phyloP scores from a whole-genome alignment of 257 asterid genomes.

The Fraxinus cuspidata region DNA sequence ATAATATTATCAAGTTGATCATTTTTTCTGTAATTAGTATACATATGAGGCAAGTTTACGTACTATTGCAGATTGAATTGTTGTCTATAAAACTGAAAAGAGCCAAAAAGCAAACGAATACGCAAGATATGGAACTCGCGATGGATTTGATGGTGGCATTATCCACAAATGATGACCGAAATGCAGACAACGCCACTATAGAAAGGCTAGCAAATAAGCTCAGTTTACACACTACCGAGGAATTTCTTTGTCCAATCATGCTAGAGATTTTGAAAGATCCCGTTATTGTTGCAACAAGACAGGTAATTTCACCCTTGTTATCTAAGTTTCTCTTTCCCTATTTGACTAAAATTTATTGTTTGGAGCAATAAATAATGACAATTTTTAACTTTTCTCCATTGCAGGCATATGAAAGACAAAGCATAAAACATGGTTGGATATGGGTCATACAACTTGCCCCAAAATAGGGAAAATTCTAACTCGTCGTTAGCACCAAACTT shows the following conservation, averaged over 20 bases:
- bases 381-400: neutral
- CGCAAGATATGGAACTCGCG: slow-evolving; percentile 88
- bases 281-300: slow-evolving; percentile 85
- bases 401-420: slow-evolving; percentile 84
- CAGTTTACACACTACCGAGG: slow-evolving; percentile 54
- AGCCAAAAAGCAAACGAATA: slow-evolving; percentile 61
- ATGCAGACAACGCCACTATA: slow-evolving; percentile 64
- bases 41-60: neutral
- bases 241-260: slow-evolving; percentile 88
- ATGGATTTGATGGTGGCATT: slow-evolving; percentile 88
- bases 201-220: slow-evolving; percentile 85
- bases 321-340: neutral
- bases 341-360: neutral
- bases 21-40: no score
- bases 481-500: slow-evolving; percentile 67
- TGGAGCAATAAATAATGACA: neutral
- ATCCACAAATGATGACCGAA: slow-evolving; percentile 60
- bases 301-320: slow-evolving; percentile 39
- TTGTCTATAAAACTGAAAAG: slow-evolving; percentile 57
- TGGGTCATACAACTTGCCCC: slow-evolving; percentile 69
- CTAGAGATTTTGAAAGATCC: slow-evolving; percentile 92
- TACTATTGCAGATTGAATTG: slow-evolving; percentile 57
- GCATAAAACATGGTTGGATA: slow-evolving; percentile 82
- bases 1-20: no score
- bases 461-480: slow-evolving; percentile 65